Evolutionary conservation across 139 green algal genomes (phyloP).

Genomic region (Raphidocelis subcapitata): DNA sequence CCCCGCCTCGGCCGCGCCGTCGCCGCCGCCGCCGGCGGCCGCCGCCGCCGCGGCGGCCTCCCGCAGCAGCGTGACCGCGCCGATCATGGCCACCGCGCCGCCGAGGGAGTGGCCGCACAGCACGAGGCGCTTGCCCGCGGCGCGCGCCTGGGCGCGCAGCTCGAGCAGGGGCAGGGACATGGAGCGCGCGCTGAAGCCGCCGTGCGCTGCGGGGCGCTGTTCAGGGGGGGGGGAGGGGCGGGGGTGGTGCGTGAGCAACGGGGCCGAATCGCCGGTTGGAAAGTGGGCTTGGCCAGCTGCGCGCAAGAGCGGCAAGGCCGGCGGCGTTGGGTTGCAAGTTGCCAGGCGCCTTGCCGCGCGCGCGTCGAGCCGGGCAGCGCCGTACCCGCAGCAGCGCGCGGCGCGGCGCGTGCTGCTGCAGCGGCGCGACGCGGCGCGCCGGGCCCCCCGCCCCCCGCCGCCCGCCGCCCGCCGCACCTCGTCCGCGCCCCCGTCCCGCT

Average conservation of each 20-base stretch:
- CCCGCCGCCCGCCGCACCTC: background rate
- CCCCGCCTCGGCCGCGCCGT: too few relatives aligned
- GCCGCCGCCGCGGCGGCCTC: background rate
- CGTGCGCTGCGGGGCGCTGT: conserved; percentile 4
- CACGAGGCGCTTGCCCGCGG: conserved; percentile 25
- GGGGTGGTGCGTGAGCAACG: too few relatives aligned
- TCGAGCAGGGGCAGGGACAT: conserved; percentile 8
- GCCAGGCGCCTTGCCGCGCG: background rate
- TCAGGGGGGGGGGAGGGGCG: background rate
- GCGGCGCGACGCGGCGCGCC: too few relatives aligned
- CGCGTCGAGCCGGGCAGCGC: too few relatives aligned
- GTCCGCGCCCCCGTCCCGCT: background rate
- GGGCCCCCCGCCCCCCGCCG: too few relatives aligned
- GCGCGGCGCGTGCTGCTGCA: background rate
- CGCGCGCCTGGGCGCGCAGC: conserved; percentile 10
- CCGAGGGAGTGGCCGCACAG: conserved; percentile 21
- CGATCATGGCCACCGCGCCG: conserved; percentile 19
- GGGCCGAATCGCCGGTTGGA: too few relatives aligned
- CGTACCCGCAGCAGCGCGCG: background rate
- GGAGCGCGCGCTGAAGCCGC: conserved; percentile 15
- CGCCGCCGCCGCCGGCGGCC: background rate
- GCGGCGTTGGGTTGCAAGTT: background rate
- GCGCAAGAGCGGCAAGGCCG: background rate
- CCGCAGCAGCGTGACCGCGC: conserved; percentile 17
- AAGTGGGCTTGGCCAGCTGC: background rate